Conservation (phyloP, 2,329 filamentous ascomycete species). For the Epichloe sp. region DNA sequence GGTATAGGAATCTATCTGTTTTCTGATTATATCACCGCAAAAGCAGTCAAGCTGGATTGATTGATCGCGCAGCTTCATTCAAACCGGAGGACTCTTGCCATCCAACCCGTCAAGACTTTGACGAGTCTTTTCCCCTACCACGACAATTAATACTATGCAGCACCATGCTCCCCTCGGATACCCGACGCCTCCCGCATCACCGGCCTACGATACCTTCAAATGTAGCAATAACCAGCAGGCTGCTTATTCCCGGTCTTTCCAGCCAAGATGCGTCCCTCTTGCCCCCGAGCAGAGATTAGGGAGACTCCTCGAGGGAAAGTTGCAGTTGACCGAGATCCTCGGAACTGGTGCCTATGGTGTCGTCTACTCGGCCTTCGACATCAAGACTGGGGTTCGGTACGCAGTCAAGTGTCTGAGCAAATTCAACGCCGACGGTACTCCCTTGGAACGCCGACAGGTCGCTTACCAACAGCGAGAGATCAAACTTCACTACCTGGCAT, state of each 20-base stretch:
- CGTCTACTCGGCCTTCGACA: conserved; percentile 80
- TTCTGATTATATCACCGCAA: background rate
- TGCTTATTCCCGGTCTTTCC: conserved; percentile 25
- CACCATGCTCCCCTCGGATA: conserved; percentile 43
- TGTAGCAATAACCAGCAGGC: conserved; percentile 22
- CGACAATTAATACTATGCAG: conserved; percentile 37
- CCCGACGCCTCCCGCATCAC: conserved; percentile 45
- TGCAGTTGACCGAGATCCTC: conserved; percentile 74
- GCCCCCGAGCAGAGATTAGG: conserved; percentile 73
- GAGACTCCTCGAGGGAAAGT: conserved; percentile 65
- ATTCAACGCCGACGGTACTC: conserved; percentile 55
- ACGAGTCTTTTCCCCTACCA: conserved; percentile 8
- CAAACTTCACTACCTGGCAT: conserved; percentile 77
- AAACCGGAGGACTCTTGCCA: conserved; percentile 12
- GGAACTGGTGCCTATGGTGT: conserved; percentile 94
- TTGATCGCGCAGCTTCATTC: conserved; percentile 10
- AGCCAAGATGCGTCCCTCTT: conserved; percentile 39
- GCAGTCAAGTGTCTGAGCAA: conserved; percentile 97
- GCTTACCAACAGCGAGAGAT: conserved; percentile 92
- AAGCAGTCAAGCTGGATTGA: conserved; percentile 2
- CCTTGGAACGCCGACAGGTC: conserved; percentile 68
- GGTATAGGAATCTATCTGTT: conserved; percentile 1
- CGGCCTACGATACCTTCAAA: conserved; percentile 37
- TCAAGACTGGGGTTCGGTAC: conserved; percentile 69
- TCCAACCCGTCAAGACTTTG: conserved; percentile 9